Base-by-base conservation (phyloP, 179 eudicot genomes). In the Gypsophila paniculata region DNA sequence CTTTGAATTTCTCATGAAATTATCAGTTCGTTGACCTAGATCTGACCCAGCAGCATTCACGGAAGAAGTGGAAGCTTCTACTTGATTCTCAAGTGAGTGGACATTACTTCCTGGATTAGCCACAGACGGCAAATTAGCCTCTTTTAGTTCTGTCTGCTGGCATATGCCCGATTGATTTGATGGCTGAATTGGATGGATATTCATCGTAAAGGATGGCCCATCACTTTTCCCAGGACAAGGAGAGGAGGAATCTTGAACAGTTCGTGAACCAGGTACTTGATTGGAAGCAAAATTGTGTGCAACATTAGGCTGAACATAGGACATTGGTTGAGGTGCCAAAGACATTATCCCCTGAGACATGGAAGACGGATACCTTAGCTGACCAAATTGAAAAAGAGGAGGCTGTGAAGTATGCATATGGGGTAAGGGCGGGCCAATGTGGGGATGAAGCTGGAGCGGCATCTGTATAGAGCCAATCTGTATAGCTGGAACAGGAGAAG, bases 381-480 rank as follows among this genome's bases (percentile, higher is more conserved):
- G 92, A 65, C 99, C 98, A 83, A 95, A 90, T 81, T 95, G 99
- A 82, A 92, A 87, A 34, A 90, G 78, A 8, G 96, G 87, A 70
- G 93, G 84, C 72, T 86, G 97, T 44, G 96, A 77, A 70, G 86
- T 77, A 70, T 87, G 92, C 76, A 89, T 65, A 71, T 88, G 98
- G 44, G 86, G 72, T 52, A 86, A 76, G 52, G 99, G 79, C 15
- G 91, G 78, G 71, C 89, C 97, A 80, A 90, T 78, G 22, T 89
- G 88, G 4, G 93, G 89, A 72, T 88, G 94, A 52, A 91, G 79
- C 65, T 91, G 99, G 61, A 94, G 88, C 71, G 99, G 99, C 97
- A 94, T 92, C 87, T 94, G 96, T 69, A 95, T 95, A 15, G 99
- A 95, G 76, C 99, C 99, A 77, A 95, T 95, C 76, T 95, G 98